Evolutionary conservation across 2,329 filamentous ascomycete genomes (phyloP), one percentile per base, ranked within the genome.

Genomic region (Xenoacremonium recifei): DNA sequence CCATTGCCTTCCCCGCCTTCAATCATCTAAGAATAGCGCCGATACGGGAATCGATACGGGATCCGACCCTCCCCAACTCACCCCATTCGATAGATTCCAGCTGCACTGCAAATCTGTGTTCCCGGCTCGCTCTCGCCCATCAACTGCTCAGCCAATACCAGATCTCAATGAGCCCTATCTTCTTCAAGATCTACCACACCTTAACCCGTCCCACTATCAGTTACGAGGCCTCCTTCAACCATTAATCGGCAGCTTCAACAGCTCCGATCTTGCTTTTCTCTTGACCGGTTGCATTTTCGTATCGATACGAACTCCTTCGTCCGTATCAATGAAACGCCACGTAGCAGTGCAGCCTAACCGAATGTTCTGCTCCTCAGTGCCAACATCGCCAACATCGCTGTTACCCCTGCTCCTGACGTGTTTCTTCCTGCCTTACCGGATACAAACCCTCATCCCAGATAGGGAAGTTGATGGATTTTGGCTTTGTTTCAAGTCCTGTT

Each of bases 11-110:
- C 51, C 46, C 48, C 40, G 49, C 44, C 45, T 45, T 40, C 29
- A 21, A 44, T 47, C 20, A 44, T 37, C 52, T 53, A 55, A 55
- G 45, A 51, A 54, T 53, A 55, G 43, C 40, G 7, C 23, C 23
- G 33, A 19, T 31, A 32, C 17, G n/a, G n/a, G n/a, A n/a, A n/a
- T n/a, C n/a, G n/a, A n/a, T 35, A 27, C 17, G 21, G 36, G 32
- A 50, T 36, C 40, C 44, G 44, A 54, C 49, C 48, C 44, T 45
- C 51, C 39, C 23, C 37, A 37, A 30, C 41, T 49, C 48, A 47
- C 37, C 39, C 48, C 42, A 52, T 46, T 35, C 19, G 29, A 32
- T 15, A 32, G 10, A 9, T 32, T 16, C 29, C 10, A 32, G 10
- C 16, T 32, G 9, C 6, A 16, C 29, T 16, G 29, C 29, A 6